A percentile compares a stretch with the other conserved stretches of the same genome.
Conservation (phyloP, 1,139 yeast species). For the Candida buenavistaensis region DNA sequence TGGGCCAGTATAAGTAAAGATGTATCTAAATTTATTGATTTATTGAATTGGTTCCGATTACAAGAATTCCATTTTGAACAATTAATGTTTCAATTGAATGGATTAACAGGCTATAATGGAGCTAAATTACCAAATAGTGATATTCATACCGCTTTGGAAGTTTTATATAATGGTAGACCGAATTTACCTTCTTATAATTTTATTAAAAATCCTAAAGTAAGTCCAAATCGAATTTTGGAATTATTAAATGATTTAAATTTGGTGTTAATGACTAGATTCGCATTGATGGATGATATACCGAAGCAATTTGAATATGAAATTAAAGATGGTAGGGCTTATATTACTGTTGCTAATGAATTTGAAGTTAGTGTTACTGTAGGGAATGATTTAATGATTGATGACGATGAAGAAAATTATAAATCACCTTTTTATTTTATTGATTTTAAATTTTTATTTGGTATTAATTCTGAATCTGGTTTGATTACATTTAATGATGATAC, state of each 20-base stretch:
- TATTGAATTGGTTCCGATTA: slow-evolving; percentile 76
- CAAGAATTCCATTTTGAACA: slow-evolving; percentile 78
- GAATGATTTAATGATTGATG: slow-evolving; percentile 47
- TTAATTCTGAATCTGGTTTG: slow-evolving; percentile 35
- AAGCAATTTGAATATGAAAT: slow-evolving; percentile 62
- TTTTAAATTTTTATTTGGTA: slow-evolving; percentile 62
- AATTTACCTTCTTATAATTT: slow-evolving; percentile 67
- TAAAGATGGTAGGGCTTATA: slow-evolving; percentile 73
- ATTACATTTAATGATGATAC: slow-evolving; percentile 30
- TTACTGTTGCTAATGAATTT: slow-evolving; percentile 65
- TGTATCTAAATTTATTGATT: slow-evolving; percentile 73
- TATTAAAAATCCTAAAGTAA: slow-evolving; percentile 50
- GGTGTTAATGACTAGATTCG: slow-evolving; percentile 71
- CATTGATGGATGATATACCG: slow-evolving; percentile 64
- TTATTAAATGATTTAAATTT: slow-evolving; percentile 73
- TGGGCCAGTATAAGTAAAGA: slow-evolving; percentile 80
- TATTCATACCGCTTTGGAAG: slow-evolving; percentile 81
- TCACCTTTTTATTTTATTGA: slow-evolving; percentile 80
- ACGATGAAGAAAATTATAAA: slow-evolving; percentile 33
- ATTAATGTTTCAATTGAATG: slow-evolving; percentile 48
- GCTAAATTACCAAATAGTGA: slow-evolving; percentile 93
- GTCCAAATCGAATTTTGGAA: slow-evolving; percentile 57
- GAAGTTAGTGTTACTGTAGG: slow-evolving; percentile 23
- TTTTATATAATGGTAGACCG: slow-evolving; percentile 76
- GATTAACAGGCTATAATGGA: slow-evolving; percentile 66